Conservation (phyloP, 2,329 filamentous ascomycete species). For the Penicillium occitanis region DNA sequence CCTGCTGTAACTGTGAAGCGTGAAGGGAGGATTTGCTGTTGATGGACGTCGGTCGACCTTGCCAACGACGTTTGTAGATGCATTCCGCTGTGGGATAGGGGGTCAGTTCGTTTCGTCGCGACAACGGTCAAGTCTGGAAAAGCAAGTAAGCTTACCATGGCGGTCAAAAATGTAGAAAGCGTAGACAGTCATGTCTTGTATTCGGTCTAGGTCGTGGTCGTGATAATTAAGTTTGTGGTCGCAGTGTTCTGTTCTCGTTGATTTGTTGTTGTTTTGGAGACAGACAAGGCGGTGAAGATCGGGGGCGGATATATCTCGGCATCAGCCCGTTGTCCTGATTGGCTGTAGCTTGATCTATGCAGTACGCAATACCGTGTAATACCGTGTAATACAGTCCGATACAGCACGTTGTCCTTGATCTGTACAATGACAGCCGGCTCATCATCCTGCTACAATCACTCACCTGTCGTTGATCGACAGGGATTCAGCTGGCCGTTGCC, state of each 20-base stretch:
- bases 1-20: constrained; percentile 49
- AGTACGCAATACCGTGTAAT: constrained; percentile 2
- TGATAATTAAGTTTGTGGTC: background rate
- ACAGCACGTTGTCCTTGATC: background rate
- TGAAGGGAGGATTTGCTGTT: constrained; percentile 47
- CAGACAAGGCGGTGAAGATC: constrained; percentile 3
- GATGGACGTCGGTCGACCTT: constrained; percentile 54
- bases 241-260: background rate
- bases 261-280: background rate
- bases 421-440: constrained; percentile 1
- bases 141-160: constrained; percentile 66
- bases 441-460: background rate
- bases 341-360: background rate
- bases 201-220: background rate
- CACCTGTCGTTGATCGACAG: constrained; percentile 3
- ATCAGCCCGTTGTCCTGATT: background rate
- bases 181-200: constrained; percentile 75
- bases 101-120: constrained; percentile 2
- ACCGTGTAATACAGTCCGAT: background rate
- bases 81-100: constrained; percentile 74
- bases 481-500: background rate
- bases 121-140: constrained; percentile 2
- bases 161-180: constrained; percentile 99
- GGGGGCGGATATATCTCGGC: background rate
- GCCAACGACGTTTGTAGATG: constrained; percentile 91